Base-by-base conservation (phyloP, 2,329 filamentous ascomycete species). In the Penicillium janthinellum region DNA sequence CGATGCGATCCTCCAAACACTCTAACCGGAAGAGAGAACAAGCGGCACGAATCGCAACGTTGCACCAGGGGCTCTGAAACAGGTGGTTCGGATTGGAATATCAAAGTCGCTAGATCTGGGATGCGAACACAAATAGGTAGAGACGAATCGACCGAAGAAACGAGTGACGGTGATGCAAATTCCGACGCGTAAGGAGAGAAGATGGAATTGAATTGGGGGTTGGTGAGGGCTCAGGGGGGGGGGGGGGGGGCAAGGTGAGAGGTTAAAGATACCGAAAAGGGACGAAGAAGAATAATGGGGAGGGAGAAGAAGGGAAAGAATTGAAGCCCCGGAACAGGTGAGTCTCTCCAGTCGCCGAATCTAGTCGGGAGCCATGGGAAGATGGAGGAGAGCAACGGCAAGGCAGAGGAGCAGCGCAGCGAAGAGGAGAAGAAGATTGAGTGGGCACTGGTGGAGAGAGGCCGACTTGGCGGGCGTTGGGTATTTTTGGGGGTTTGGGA, bases 361-460 rank as follows among this genome's bases (percentile, higher is more conserved):
- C 61, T 62, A 66, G 61, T 62, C 66, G 63, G 65, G 62, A 70
- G 70, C 67, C 62, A 70, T 66, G 65, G 62, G 64, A 67, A 48
- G 58, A 64, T 61, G 52, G 60, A 62, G 65, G 66, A 62, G 44
- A 54, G 64, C 25, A 38, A 35, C 49, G 35, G 34, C 47, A 52
- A 35, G 17, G 34, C 15, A 8, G 35, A 52, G 35, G 14, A 57
- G 58, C 59, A 47, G 35, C 56, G 64, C 59, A 47, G 35, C 56
- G 64, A 63, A 67, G 65, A 68, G 65, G 64, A 64, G 62, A 63
- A 66, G 67, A 62, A 59, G 62, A 62, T 57, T 58, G 62, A 54
- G 35, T 41, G 52, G 39, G 38, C 45, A 45, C 22, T 20, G 56
- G 35, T 31, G 38, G 39, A 37, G 35, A 42, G 56, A 52, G 38